These are phyloP conservation scores for Lactarius pseudohatsudake DNA, from an alignment of 768 basidiomycete genomes.

Conservation along the genomic window DNA sequence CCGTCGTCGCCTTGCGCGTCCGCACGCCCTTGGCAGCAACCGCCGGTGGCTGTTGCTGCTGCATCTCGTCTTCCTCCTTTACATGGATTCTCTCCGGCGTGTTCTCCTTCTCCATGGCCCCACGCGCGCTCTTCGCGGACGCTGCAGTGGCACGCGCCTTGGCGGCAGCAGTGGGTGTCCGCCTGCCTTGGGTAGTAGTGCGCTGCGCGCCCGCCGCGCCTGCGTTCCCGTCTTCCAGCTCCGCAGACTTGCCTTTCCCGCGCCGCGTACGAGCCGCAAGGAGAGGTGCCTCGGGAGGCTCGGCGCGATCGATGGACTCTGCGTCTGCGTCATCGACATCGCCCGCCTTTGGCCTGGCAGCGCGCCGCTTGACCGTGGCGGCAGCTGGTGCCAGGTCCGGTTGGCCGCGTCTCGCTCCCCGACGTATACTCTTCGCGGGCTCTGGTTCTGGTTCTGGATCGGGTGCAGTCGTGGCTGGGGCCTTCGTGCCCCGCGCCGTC, in stretches of 20 bases:
- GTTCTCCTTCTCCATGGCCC: slow-evolving; percentile 36
- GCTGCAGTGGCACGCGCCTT: slow-evolving; percentile 21
- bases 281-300: slow-evolving; percentile 17
- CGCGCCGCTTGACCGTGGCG: slow-evolving; percentile 23
- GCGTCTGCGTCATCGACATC: slow-evolving; percentile 24
- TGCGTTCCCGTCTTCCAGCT: slow-evolving; percentile 16
- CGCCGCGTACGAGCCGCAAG: slow-evolving; percentile 15
- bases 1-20: slow-evolving; percentile 14
- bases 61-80: slow-evolving; percentile 27
- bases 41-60: slow-evolving; percentile 7
- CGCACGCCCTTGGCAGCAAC: slow-evolving; percentile 12
- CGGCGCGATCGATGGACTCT: slow-evolving; percentile 20
- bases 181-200: slow-evolving; percentile 26
- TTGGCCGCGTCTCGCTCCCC: slow-evolving; percentile 25
- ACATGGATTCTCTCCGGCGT: slow-evolving; percentile 33
- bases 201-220: slow-evolving; percentile 12
- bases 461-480: slow-evolving; percentile 16
- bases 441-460: slow-evolving; percentile 24
- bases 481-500: slow-evolving; percentile 18
- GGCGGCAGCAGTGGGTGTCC: slow-evolving; percentile 24
- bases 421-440: slow-evolving; percentile 24
- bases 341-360: slow-evolving; percentile 29
- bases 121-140: slow-evolving; percentile 3
- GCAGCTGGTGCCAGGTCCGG: slow-evolving; percentile 17
- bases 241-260: slow-evolving; percentile 13